Evolutionary conservation across 176 grass and related monocot species (phyloP), one percentile per base, ranked within the genome.

Genomic region (Triticum aestivum): DNA sequence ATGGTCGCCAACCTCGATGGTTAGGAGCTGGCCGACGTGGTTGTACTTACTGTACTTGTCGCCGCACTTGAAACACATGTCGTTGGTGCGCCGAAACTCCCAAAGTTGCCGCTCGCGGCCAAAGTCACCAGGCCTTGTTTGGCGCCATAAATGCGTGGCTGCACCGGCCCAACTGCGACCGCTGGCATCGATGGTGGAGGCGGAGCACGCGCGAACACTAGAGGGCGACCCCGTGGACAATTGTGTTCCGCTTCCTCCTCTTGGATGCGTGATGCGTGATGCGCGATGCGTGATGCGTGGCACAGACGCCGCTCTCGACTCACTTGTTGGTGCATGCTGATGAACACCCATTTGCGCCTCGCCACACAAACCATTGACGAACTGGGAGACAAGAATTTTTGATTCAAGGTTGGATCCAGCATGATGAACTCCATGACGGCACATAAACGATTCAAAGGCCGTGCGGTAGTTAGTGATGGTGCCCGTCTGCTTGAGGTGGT

Each of bases 301-400:
- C 2, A 61, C 0, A n/a, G 56, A 9, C 4, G 65, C 11, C 1
- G 32, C 65, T 18, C 65, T 0, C 8, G 32, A 18, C 17, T 35
- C 30, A 20, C 65, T 69, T 0, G 7, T 33, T 7, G 30, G 65
- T 5, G 32, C 32, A 34, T 35, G 65, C 15, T 18, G 1, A 4
- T 8, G 5, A 7, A 35, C 7, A 2, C 1, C 30, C 8, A 14
- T 1, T 2, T 1, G 30, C 0, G 35, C 8, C 3, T 20, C 30
- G 33, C 35, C 32, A 4, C 1, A 0, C 1, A 69, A 8, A 4
- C 32, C 6, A 6, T 2, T 13, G 2, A 69, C 2, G 18, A 69
- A 69, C 7, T 35, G 65, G 11, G 10, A 44, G 42, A 44, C 10
- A 10, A 42, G 10, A 11, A 11, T 11, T 44, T 44, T 44, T 44